Base-by-base conservation (phyloP, 768 basidiomycete genomes). In the Leccinum truebloodii region DNA sequence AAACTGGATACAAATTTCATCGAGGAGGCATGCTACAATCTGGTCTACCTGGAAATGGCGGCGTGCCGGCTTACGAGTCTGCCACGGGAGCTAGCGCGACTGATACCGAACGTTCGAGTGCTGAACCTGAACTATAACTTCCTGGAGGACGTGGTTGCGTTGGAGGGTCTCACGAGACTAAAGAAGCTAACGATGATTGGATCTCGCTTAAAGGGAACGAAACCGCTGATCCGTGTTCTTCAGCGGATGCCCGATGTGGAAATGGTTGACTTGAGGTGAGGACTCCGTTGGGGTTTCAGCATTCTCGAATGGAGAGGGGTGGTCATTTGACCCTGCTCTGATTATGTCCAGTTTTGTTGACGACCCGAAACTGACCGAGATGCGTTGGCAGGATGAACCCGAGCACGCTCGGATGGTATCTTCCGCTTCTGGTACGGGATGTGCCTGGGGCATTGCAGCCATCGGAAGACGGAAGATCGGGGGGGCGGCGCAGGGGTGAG, bases 41-140 rank as follows among this genome's bases (percentile, higher is more conserved):
- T 99, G 71, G 79, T 90, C 41, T 98, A 98, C 79, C 80, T 98
- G 72, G 97, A 99, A 77, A 79, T 91, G 51, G 95, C 95, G 18
- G 90, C 82, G 28, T 98, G 97, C 73, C 84, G 90, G 62, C 78
- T 98, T 63, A 87, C 85, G 37, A 67, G 67, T 57, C 84, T 97
- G 53, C 95, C 95, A n/a, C 68, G 73, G 65, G 81, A 84, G 46
- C 78, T 97, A 65, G 81, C 82, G 56, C 70, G 70, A 51, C 75
- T 90, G 58, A 78, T 87, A 52, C 96, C 97, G 34, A 97, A 95
- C 74, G 76, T 98, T 69, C 87, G 94, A 57, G 88, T 88, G 61
- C 78, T 98, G 76, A 98, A 98, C 80, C 84, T 98, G 65, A 96
- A 98, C 81, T 96, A 97, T 81, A 98, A 98, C 75, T 98, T 95